Evolutionary conservation across 2,329 filamentous ascomycete species (phyloP), one percentile per base, ranked within the genome.

Genomic region (Pestalotiopsis fici): DNA sequence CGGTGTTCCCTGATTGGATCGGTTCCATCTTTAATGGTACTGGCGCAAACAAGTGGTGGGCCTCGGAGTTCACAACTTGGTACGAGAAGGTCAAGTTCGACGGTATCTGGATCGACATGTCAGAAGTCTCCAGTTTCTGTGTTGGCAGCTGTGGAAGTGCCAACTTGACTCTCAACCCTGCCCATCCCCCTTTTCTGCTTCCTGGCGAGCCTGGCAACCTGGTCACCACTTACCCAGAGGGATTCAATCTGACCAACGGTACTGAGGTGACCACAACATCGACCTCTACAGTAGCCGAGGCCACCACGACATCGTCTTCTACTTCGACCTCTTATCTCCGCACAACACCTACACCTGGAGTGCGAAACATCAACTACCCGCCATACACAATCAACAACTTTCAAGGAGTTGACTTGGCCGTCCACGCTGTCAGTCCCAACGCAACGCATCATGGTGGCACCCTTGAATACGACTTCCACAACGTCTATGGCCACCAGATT

Each of bases 401-500:
- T 54, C 86, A 92, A 56, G 92, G 91, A 18, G 35, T 39, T 15
- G 91, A 93, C 73, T 84, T 95, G 12, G 65, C 59, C 25, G 59
- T 66, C 39, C 65, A 66, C 43, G 65, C 65, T 7, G 59, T 66
- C 15, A 64, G 65, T 43, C 65, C 60, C 15, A 64, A 66, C 28
- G 91, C 93, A 0, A 94, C 91, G 2, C 92, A 96, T 74, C 83
- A 87, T 59, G 91, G 93, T 71, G 93, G 92, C 3, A 83, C 88
- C 1, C 77, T 88, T 54, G 91, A 97, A 75, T 97, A 97, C 75
- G 93, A 97, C 75, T 88, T 93, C 28, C 94, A 97, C 83, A 96
- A 93, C 74, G 80, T 96, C 1, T 95, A 86, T 74, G 93, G 93
- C 0, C 86, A 92, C 73, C 89, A 91, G 76, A 92, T 95, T 71